Percentiles rank a stretch among this genome's conserved stretches.
These are phyloP conservation scores for Fusarium mangiferae DNA, from an alignment of 2,329 filamentous ascomycete species.

Conservation along the genomic window DNA sequence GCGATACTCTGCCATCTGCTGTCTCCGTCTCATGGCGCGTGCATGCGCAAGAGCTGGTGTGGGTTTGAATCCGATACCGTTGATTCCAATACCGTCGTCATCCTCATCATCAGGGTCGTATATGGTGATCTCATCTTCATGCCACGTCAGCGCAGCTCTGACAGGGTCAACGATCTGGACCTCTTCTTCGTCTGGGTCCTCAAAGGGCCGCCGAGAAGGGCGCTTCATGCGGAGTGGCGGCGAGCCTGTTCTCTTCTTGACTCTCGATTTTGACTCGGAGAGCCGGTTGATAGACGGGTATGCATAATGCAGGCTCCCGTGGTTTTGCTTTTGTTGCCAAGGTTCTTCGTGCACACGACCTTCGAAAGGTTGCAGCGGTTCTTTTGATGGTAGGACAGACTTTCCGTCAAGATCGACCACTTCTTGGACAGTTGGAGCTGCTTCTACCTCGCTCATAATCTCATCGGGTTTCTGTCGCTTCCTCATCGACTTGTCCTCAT, in stretches of 20 bases:
- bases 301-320: conserved; percentile 45
- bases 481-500: conserved; percentile 42
- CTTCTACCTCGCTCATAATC: conserved; percentile 46
- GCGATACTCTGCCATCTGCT: conserved; percentile 71
- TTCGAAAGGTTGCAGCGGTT: conserved; percentile 1
- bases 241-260: conserved; percentile 51
- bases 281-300: conserved; percentile 53
- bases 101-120: conserved; percentile 73
- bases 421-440: conserved; percentile 13
- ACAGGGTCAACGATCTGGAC: conserved; percentile 61
- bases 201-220: conserved; percentile 29
- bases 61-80: conserved; percentile 74
- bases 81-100: conserved; percentile 74
- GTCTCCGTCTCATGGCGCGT: conserved; percentile 64
- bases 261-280: conserved; percentile 52
- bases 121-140: conserved; percentile 74
- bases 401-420: conserved; percentile 16
- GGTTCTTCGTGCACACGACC: not conserved
- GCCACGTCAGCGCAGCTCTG: conserved; percentile 72
- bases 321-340: conserved; percentile 22
- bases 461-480: conserved; percentile 54
- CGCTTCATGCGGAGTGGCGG: conserved; percentile 51
- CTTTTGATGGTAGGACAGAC: not conserved
- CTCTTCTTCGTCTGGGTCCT: conserved; percentile 48
- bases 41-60: conserved; percentile 69